Evolutionary conservation across 768 basidiomycete genomes (phyloP).

Genomic region (Dictyophora rubrovolvata): DNA sequence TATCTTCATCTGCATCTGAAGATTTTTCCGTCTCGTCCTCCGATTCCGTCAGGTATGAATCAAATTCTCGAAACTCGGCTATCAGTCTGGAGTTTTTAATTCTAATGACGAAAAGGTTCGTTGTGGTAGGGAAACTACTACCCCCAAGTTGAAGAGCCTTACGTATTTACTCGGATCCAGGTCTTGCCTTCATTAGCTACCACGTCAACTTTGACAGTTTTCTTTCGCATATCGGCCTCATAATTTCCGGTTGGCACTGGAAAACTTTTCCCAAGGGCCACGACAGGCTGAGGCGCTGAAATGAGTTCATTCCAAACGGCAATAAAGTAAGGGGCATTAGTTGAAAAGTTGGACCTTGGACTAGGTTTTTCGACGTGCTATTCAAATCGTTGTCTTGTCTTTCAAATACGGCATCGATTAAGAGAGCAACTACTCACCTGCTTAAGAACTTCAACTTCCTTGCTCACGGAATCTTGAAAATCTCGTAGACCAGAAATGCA

Average conservation of each 20-base stretch:
- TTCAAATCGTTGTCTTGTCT: too few relatives aligned
- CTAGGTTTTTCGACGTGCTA: slow-evolving; percentile 10
- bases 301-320: slow-evolving; percentile 77
- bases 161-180: slow-evolving; percentile 90
- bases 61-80: slow-evolving; percentile 76
- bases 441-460: slow-evolving; percentile 33
- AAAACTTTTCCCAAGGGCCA: slow-evolving; percentile 51
- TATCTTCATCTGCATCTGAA: neutral
- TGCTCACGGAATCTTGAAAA: slow-evolving; percentile 31
- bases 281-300: slow-evolving; percentile 45
- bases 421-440: slow-evolving; percentile 21
- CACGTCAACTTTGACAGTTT: slow-evolving; percentile 67
- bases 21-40: slow-evolving; percentile 28
- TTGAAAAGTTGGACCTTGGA: slow-evolving; percentile 43
- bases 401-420: too few relatives aligned
- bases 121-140: neutral
- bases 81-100: slow-evolving; percentile 68
- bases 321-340: slow-evolving; percentile 71
- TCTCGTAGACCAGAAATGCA: slow-evolving; percentile 30
- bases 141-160: slow-evolving; percentile 22
- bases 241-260: slow-evolving; percentile 12
- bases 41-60: slow-evolving; percentile 66
- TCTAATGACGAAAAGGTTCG: slow-evolving; percentile 25
- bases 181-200: slow-evolving; percentile 61
- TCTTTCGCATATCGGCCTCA: slow-evolving; percentile 3